Base-by-base conservation (phyloP, 2,329 filamentous ascomycete species). In the Penicillium brevicompactum region DNA sequence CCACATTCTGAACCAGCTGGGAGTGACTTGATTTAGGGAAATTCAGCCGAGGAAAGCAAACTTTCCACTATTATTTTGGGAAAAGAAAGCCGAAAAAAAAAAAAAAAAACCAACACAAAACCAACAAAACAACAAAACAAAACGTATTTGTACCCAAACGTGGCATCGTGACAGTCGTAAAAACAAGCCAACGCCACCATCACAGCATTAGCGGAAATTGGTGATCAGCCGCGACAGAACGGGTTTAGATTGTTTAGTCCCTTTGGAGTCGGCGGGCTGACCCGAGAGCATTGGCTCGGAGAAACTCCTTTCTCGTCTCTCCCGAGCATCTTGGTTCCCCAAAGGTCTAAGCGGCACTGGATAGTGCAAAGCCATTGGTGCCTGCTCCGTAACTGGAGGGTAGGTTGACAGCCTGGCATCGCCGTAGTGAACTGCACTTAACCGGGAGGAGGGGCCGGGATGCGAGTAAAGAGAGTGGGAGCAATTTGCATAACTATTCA, bases 201-300 rank as follows among this genome's bases (percentile, higher is more conserved):
- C 51, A 48, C 16, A 16, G 32, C 10, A 34, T 62, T 60, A 67
- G 30, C 61, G 55, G 44, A 72, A 68, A 50, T 71, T 71, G 24
- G 72, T 75, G 49, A 74, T 67, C 50, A 75, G 52, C 45, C 66
- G 66, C 24, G 72, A 70, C 24, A 75, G 51, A 9, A 71, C 69
- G 14, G 72, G 72, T 46, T 72, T 74, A 31, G 70, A 65, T 41
- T 60, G 62, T 49, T 65, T 60, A 62, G 62, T 8, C 57, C 53
- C 31, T 27, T 27, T 27, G 7, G 55, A 45, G 7, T 41, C 44
- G 10, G 51, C 58, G 43, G 50, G 49, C 32, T 49, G 50, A 31
- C 24, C 48, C 21, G 42, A 34, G 47, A 41, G 56, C 55, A 59
- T 58, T 38, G 63, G 62, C 44, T 66, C 63, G 11, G 63, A 66